Evolutionary conservation across 1,284 basidiomycete genomes (phyloP), one percentile per base, ranked within the genome.

Genomic region (Malassezia equina): DNA sequence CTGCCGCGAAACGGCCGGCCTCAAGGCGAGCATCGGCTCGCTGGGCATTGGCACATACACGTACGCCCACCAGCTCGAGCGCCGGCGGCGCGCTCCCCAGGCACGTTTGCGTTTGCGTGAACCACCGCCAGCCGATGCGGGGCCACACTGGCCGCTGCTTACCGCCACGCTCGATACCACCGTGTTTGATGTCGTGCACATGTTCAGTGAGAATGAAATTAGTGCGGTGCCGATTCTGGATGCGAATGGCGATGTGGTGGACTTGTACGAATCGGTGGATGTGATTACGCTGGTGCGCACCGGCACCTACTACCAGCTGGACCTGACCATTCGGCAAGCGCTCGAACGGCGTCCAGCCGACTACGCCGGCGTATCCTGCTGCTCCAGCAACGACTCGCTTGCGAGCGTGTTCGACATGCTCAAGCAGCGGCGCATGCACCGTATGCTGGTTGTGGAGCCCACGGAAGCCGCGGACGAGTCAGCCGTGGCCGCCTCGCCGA

Each of bases 191-290:
- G 88, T 98, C 47, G 94, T 98, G 0, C 94, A 98, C 75, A 90
- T 95, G 86, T 98, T 98, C 75, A 94, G 89, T 1, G 88, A 93
- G 75, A 81, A 85, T 31, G 86, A 90, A 13, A 95, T 99, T 64
- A 93, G 89, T 21, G 91, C 93, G 2, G 93, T 99, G 9, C 94
- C 94, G 3, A 95, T 99, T 69, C 80, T 98, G 21, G 88, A 95
- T 69, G 84, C 88, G 54, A 82, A 90, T 3, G 94, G 93, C 8
- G 82, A 91, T 53, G 94, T 98, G 29, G 83, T 98, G 55, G 93
- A 99, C 75, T 77, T 99, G 41, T 99, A 98, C 75, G 94, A 99
- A 77, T 95, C 93, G 1, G 94, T 99, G 19, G 94, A 99, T 78
- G 93, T 98, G 47, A 94, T 98, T 62, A 67, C 66, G 9, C 62